Percentiles rank a stretch among this genome's conserved stretches.
Conservation (phyloP, 1,284 basidiomycete species). For the Boletus coffeatus region DNA sequence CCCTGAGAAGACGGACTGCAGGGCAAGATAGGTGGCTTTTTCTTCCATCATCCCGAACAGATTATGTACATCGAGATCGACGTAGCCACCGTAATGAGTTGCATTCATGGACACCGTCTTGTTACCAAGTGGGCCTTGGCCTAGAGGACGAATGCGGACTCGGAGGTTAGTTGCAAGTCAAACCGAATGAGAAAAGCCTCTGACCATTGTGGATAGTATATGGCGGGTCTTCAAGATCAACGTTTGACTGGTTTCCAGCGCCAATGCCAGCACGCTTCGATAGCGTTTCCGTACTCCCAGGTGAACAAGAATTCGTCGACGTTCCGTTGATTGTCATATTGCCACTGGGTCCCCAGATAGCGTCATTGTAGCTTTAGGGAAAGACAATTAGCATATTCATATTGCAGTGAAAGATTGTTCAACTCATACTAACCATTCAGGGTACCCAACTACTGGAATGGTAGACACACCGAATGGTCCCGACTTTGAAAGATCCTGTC, state of each 20-base stretch:
- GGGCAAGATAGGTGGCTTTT: slow-evolving; percentile 32
- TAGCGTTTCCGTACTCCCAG: slow-evolving; percentile 3
- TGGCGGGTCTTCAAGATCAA: slow-evolving; percentile 50
- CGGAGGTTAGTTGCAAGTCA: not conserved
- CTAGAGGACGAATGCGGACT: slow-evolving; percentile 11
- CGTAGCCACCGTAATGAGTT: slow-evolving; percentile 35
- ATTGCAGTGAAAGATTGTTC: not conserved
- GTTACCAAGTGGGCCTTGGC: slow-evolving; percentile 21
- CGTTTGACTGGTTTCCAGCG: slow-evolving; percentile 39
- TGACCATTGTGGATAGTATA: slow-evolving; percentile 70
- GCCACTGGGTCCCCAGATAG: slow-evolving; percentile 60
- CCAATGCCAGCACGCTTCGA: slow-evolving; percentile 26
- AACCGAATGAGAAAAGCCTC: not conserved
- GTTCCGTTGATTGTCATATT: slow-evolving; percentile 70
- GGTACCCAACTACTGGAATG: slow-evolving; percentile 46
- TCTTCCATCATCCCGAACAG: slow-evolving; percentile 39
- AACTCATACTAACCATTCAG: slow-evolving; percentile 49
- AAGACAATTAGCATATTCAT: not conserved
- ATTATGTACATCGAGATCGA: slow-evolving; percentile 39
- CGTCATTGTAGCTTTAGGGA: slow-evolving; percentile 54
- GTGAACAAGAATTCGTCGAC: slow-evolving; percentile 41
- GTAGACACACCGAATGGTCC: slow-evolving; percentile 38
- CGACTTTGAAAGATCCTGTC: slow-evolving; percentile 38
- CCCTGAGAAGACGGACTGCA: slow-evolving; percentile 30
- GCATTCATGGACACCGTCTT: slow-evolving; percentile 35